A percentile compares a stretch with the other conserved stretches of the same genome.
Conservation (phyloP, 2,329 filamentous ascomycete genomes). For the Diatrype stigma region DNA sequence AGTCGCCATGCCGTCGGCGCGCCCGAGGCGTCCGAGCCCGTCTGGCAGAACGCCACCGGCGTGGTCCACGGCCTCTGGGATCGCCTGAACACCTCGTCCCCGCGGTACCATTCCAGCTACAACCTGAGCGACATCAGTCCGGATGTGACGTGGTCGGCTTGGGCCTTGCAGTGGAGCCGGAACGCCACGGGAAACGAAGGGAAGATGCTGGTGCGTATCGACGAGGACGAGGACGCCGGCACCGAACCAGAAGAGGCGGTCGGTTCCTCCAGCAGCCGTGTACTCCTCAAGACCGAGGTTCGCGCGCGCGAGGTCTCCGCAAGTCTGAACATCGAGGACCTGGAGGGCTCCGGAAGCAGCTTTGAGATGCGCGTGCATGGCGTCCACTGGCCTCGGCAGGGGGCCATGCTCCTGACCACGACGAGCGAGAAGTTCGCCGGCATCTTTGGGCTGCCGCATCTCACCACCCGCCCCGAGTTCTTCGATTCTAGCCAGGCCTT, state of each 20-base stretch:
- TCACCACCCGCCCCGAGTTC: slow-evolving; percentile 58
- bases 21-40: slow-evolving; percentile 36
- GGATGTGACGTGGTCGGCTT: slow-evolving; percentile 59
- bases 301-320: slow-evolving; percentile 65
- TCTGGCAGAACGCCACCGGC: slow-evolving; percentile 79
- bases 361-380: slow-evolving; percentile 81
- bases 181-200: slow-evolving; percentile 76
- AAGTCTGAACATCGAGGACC: slow-evolving; percentile 68
- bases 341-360: slow-evolving; percentile 63
- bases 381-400: slow-evolving; percentile 79
- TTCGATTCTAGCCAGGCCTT: slow-evolving; percentile 58
- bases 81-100: slow-evolving; percentile 47
- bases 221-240: slow-evolving; percentile 44
- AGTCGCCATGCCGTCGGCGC: slow-evolving; percentile 48
- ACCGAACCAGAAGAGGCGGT: slow-evolving; percentile 40
- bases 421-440: slow-evolving; percentile 94
- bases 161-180: slow-evolving; percentile 61
- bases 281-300: slow-evolving; percentile 38
- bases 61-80: slow-evolving; percentile 74
- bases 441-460: slow-evolving; percentile 82
- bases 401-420: slow-evolving; percentile 76
- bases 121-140: slow-evolving; percentile 65
- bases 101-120: slow-evolving; percentile 43
- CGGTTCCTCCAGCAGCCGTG: slow-evolving; percentile 19
- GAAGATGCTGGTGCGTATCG: slow-evolving; percentile 64